Conservation (phyloP, 179 eudicot genomes). For the Patellifolia procumbens region DNA sequence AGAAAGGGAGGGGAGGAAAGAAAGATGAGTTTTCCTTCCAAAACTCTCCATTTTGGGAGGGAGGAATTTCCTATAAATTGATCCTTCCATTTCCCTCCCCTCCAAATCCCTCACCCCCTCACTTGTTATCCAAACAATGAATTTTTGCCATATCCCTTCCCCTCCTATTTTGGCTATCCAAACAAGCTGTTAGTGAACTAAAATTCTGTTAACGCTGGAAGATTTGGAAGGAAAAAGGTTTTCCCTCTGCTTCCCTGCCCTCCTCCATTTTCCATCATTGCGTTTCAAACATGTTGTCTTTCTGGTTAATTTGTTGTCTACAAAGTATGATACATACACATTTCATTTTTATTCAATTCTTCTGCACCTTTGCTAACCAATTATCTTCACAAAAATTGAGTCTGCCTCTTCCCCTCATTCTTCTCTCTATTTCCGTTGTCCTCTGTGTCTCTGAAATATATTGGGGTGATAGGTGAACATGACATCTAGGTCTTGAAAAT, state of each 20-base stretch:
- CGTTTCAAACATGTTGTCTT: background rate
- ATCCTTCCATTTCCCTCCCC: too few relatives aligned
- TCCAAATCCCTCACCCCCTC: too few relatives aligned
- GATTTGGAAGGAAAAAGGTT: background rate
- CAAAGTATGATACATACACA: too few relatives aligned
- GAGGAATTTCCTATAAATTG: too few relatives aligned
- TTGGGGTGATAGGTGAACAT: background rate
- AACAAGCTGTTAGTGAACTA: too few relatives aligned
- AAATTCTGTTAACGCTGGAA: background rate
- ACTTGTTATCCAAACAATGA: too few relatives aligned
- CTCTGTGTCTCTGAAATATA: background rate
- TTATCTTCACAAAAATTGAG: background rate
- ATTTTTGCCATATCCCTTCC: too few relatives aligned
- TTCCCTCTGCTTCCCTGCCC: background rate
- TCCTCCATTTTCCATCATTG: background rate
- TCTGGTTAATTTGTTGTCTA: background rate
- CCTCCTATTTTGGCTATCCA: too few relatives aligned
- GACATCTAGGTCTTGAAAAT: slow-evolving; percentile 1
- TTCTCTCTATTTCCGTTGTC: background rate
- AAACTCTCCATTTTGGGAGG: too few relatives aligned
- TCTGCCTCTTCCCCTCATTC: background rate
- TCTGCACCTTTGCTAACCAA: background rate
- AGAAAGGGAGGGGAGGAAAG: too few relatives aligned
- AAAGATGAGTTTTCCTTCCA: too few relatives aligned
- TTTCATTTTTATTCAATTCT: background rate